phyloP scores from a whole-genome alignment of 2,329 filamentous ascomycete species.

The Claviceps sp. region DNA sequence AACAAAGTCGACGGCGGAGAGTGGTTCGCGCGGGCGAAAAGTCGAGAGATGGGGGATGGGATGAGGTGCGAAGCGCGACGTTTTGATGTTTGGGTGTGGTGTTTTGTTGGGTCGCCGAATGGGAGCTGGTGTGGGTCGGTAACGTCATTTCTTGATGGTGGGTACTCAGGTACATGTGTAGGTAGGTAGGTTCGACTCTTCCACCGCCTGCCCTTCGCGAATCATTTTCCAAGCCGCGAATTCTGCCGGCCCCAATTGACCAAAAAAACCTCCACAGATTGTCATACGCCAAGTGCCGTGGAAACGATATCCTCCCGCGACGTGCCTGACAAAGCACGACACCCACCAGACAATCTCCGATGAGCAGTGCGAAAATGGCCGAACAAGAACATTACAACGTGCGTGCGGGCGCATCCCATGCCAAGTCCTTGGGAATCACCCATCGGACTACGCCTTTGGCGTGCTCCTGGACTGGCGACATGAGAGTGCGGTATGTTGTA shows the following conservation, averaged over 20 bases:
- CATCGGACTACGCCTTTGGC: conserved; percentile 25
- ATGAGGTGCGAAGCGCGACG: no score
- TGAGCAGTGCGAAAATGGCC: conserved; percentile 10
- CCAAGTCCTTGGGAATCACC: conserved; percentile 25
- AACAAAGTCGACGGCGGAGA: no score
- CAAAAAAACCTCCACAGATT: no score
- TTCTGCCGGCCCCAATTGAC: not conserved
- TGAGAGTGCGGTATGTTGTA: conserved; percentile 22
- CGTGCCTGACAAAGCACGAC: not conserved
- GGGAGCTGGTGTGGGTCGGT: no score
- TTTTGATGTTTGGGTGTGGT: no score
- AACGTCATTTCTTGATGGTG: no score
- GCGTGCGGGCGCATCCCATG: conserved; percentile 20
- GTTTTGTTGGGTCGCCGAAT: no score
- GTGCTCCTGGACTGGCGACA: conserved; percentile 25
- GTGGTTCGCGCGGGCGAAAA: no score
- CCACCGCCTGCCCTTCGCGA: not conserved
- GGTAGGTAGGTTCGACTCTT: not conserved
- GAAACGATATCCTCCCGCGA: not conserved
- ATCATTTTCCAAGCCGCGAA: not conserved
- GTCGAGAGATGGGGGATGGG: no score
- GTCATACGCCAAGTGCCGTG: no score
- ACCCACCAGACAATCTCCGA: not conserved
- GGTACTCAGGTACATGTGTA: no score
- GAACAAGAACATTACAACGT: conserved; percentile 17